Base-by-base conservation (phyloP, 116 monocot genomes). In the Papilionanthe hybrid region DNA sequence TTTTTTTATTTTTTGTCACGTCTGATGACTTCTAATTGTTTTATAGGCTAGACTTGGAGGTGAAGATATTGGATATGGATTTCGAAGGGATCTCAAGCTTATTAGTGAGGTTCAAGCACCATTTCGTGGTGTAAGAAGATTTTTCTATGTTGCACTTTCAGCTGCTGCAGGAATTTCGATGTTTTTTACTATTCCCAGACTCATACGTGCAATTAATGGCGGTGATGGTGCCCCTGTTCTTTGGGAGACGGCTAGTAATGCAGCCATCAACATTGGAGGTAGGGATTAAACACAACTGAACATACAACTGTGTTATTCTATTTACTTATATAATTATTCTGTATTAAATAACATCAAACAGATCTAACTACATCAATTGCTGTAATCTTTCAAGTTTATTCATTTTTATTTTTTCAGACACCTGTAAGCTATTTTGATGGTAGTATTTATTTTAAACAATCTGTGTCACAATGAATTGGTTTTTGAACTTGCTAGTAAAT, bases 21-120 rank as follows among this genome's bases (percentile, higher is more conserved):
- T 69, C 1, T 11, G 37, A 69, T 11, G 32, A 69, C 43, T 73
- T 45, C 25, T 32, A 32, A 32, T 32, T 32, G 32, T 60, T 86
- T 71, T 83, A 2, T 77, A 98, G 98, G 98, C 98, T 28, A 94
- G 90, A 56, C 45, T 45, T 55, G 98, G 98, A 48, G 91, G 98
- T 80, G 91, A 94, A 77, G 98, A 92, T 77, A 85, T 98, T 76
- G 98, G 98, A 13, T 94, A 90, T 88, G 91, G 98, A 72, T 98
- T 98, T 79, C 88, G 91, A 79, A 94, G 98, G 90, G 98, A 98
- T 78, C 88, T 98, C 69, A 98, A 98, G 85, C 92, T 98, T 57
- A 98, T 98, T 60, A 93, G 98, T 87, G 98, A 98, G 87, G 98
- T 98, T 77, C 94, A 92, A 82, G 94, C 98, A 79, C 98, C 98